Evolutionary conservation across 345 rosid genomes (phyloP).

Genomic region (Populus simonii): DNA sequence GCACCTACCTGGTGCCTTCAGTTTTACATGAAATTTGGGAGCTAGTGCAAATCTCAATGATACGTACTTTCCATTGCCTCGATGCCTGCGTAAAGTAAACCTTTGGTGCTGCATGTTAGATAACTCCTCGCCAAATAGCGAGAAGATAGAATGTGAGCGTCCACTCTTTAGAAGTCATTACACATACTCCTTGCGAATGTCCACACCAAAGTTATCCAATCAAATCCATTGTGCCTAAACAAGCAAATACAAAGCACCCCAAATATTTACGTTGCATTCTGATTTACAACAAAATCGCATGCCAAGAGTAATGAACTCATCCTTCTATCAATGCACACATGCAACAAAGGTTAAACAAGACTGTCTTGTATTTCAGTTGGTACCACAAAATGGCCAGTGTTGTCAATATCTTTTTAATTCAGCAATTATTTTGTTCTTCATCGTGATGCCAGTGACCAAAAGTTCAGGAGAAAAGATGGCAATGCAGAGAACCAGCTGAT

Average conservation of each 20-base stretch:
- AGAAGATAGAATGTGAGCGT: background rate
- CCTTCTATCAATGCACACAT: background rate
- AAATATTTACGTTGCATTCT: background rate
- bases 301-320: background rate
- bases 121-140: background rate
- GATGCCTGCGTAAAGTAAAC: too few species aligned
- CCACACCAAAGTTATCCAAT: background rate
- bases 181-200: background rate
- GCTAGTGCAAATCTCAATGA: too few species aligned
- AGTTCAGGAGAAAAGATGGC: constrained; percentile 65
- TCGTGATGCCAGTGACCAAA: constrained; percentile 69
- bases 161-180: background rate
- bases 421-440: constrained; percentile 14
- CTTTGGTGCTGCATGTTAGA: background rate
- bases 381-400: constrained; percentile 1
- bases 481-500: constrained; percentile 60
- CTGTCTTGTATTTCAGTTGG: background rate
- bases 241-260: background rate
- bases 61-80: too few species aligned
- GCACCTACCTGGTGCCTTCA: too few species aligned
- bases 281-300: constrained; percentile 23
- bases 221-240: background rate
- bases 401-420: background rate
- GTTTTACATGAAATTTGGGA: background rate
- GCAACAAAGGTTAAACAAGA: background rate